Evolutionary conservation across 129 eudicot species (phyloP).

Genomic region (Deinandra increscens): DNA sequence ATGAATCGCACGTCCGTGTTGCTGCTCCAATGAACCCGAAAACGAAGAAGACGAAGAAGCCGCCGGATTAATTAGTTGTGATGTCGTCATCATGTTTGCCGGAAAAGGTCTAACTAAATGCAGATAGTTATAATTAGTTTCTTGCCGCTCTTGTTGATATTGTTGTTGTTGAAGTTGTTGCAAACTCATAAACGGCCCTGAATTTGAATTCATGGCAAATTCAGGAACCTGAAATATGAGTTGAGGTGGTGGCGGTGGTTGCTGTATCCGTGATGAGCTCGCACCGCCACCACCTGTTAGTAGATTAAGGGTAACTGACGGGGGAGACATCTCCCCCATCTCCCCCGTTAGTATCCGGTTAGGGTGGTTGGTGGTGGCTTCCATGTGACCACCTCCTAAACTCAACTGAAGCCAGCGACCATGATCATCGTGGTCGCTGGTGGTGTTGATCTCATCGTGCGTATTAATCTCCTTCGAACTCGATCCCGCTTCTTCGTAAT

Average conservation of each 20-base stretch:
- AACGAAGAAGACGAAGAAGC: constrained; percentile 31
- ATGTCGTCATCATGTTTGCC: constrained; percentile 15
- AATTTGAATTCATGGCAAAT: constrained; percentile 18
- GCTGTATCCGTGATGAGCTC: neutral
- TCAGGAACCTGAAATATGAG: constrained; percentile 28
- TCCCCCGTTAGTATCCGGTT: neutral
- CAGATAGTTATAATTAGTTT: constrained; percentile 33
- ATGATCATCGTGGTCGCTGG: constrained; percentile 12
- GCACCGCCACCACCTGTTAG: constrained; percentile 14
- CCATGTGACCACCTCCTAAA: constrained; percentile 36
- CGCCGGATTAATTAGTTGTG: constrained; percentile 22
- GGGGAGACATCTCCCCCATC: neutral
- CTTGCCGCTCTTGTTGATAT: constrained; percentile 25
- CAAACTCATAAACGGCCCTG: constrained; percentile 16
- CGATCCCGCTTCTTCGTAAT: constrained; percentile 26
- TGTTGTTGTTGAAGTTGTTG: constrained; percentile 3
- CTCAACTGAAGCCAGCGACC: constrained; percentile 64
- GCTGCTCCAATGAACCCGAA: constrained; percentile 28
- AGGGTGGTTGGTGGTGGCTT: constrained; percentile 12
- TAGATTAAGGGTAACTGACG: constrained; percentile 36
- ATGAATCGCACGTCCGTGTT: constrained; percentile 22
- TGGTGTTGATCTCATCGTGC: neutral
- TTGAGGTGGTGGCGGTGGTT: constrained; percentile 7
- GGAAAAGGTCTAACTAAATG: constrained; percentile 42
- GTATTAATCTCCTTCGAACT: constrained; percentile 23